A percentile compares a stretch with the other conserved stretches of the same genome.
phyloP scores from a whole-genome alignment of 2,329 filamentous ascomycete species.

The Colletotrichum sp. region DNA sequence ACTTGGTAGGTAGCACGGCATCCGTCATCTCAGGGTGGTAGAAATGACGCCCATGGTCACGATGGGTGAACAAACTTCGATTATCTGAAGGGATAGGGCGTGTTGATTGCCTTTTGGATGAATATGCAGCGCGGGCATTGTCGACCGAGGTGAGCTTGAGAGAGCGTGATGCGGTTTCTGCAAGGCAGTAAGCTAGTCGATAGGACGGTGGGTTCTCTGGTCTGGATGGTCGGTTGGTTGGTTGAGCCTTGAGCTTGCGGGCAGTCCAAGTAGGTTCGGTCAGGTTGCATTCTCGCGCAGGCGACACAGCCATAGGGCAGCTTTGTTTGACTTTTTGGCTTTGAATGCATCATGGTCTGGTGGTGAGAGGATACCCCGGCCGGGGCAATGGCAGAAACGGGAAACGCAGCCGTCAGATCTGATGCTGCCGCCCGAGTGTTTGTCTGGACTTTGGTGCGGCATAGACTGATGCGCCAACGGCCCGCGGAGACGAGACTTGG shows the following conservation, averaged over 20 bases:
- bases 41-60: not conserved
- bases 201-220: not conserved
- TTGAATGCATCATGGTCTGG: not conserved
- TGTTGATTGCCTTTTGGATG: not conserved
- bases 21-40: not conserved
- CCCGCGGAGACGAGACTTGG: not conserved
- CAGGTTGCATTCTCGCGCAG: not conserved
- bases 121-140: not conserved
- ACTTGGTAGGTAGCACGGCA: not conserved
- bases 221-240: not conserved
- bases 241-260: not conserved
- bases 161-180: not conserved
- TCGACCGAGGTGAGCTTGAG: not conserved
- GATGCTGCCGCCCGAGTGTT: not conserved
- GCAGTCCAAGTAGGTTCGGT: not conserved
- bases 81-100: not conserved
- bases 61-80: not conserved
- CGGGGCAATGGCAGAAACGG: constrained; percentile 1
- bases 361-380: constrained; percentile 6
- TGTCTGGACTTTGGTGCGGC: not conserved
- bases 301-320: not conserved
- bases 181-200: not conserved
- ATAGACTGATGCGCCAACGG: not conserved
- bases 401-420: not conserved
- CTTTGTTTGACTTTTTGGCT: not conserved